Evolutionary conservation across 805 yeast species (phyloP), one percentile per base, ranked within the genome.

Genomic region (Ogataea methylovora): DNA sequence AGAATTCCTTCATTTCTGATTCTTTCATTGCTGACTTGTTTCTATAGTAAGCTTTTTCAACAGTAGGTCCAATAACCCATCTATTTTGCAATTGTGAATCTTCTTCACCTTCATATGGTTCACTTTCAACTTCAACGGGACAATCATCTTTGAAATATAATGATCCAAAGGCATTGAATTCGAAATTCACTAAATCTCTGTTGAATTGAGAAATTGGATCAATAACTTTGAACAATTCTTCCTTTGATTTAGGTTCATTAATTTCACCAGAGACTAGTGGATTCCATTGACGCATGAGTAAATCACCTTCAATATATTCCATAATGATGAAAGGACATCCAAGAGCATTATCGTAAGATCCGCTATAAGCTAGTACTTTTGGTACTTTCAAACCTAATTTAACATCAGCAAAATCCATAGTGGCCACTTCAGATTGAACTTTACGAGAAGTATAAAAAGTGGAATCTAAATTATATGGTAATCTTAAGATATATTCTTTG

Each of bases 21-120:
- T 67, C 66, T n/a, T 69, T 63, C 45, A 84, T 56, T 29, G 67
- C 60, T 26, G 60, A 59, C 52, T 79, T 79, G 44, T 77, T 72
- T 55, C 81, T 83, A 72, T 87, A 79, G 54, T 78, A 84, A 11
- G 76, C 71, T 44, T 82, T 71, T 57, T 90, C 97, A 21, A 76
- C 77, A 17, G 84, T 73, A n/a, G 95, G 92, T 6, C 98, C 97
- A 45, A 90, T 76, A 52, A 80, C 71, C 94, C 94, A 88, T 62
- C 95, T 74, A 41, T 73, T 69, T 34, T 64, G 62, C 30, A 84
- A 60, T 24, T 57, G 60, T 8, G 67, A 59, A 32, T 74, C 61
- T 13, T 67, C 59, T 56, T 85, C 95, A 11, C 77, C 84, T 4
- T 71, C 77, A 46, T 81, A 84, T 12, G 64, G 50, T 27, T 57